These are phyloP conservation scores for Aegilops tauschii DNA, from an alignment of 176 grass and related monocot genomes.

Conservation along the genomic window DNA sequence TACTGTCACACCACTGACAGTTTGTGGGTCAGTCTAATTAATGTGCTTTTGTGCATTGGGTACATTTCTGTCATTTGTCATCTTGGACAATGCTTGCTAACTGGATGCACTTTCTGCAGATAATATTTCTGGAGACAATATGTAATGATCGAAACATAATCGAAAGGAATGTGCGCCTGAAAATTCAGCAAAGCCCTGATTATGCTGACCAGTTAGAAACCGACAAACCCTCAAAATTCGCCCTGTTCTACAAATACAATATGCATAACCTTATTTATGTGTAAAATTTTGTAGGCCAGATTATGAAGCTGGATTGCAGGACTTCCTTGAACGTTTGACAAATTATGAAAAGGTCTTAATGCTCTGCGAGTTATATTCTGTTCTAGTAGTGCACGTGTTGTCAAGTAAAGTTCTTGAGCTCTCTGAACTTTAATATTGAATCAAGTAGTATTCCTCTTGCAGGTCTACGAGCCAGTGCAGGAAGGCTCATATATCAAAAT, in stretches of 20 bases:
- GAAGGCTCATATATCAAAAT: constrained; percentile 99
- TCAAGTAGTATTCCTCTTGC: constrained; percentile 15
- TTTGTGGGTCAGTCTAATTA: constrained; percentile 4
- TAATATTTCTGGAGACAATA: constrained; percentile 99
- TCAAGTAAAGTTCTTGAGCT: constrained; percentile 20
- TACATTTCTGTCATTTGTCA: constrained; percentile 9
- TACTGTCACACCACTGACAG: not conserved
- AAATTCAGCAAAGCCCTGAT: constrained; percentile 99
- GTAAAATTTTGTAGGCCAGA: constrained; percentile 64
- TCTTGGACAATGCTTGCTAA: constrained; percentile 34
- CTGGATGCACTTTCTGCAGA: constrained; percentile 47
- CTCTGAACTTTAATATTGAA: constrained; percentile 19
- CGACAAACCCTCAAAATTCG: constrained; percentile 29
- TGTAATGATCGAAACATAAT: constrained; percentile 93
- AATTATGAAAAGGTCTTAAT: constrained; percentile 90
- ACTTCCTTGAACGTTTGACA: constrained; percentile 81
- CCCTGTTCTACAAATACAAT: not conserved
- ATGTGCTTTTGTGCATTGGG: constrained; percentile 13
- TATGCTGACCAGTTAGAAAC: constrained; percentile 78
- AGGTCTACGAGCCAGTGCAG: constrained; percentile 88
- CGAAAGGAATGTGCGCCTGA: constrained; percentile 90
- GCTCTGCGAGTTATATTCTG: constrained; percentile 22
- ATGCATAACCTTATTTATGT: constrained; percentile 7
- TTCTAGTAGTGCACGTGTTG: not conserved
- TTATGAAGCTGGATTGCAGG: constrained; percentile 81